Evolutionary conservation across 306 rosid genomes (phyloP), one percentile per base, ranked within the genome.

Genomic region (Castanopsis chinensis): DNA sequence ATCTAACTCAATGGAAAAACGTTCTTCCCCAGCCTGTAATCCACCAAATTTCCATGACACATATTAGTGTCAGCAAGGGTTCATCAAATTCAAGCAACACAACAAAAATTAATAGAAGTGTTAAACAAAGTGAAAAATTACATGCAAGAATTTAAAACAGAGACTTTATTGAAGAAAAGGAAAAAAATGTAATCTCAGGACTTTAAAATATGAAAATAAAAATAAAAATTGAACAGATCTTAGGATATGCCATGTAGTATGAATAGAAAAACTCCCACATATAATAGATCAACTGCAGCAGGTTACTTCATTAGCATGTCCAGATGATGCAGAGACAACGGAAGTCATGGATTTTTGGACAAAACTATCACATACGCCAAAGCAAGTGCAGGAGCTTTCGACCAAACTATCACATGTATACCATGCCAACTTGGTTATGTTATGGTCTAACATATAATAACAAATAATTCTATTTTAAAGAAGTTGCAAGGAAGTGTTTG

Each of bases 11-110:
- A 94, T 70, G 43, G 97, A 88, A 86, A 94, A 94, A 5, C 97
- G 88, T 69, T 94, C 99, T 82, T 94, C 99, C 70, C 97, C 99
- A 2, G 97, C 97, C 99, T 94, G 94, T 72, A 54, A 65, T 72
- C 33, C 17, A 27, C 58, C 56, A 80, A 63, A 80, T n/a, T 80
- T 69, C 51, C 30, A 60, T 2, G 13, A 19, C 72, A 70, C 10
- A 63, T 18, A 19, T 70, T 49, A 68, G 43, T 68, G 49, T 7
- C 33, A n/a, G 64, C 53, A 14, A 49, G 37, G 23, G 61, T 49
- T n/a, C 19, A 51, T 15, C 13, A 25, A 10, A 45, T 68, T 72
- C 53, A 12, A 61, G 32, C 64, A 51, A 32, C 52, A 18, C 19
- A 49, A 27, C 19, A 76, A 53, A 85, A 73, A 15, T n/a, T 76